These are phyloP conservation scores for Jaenimonas drosophilae DNA, from an alignment of 208 protist species.

Conservation along the genomic window DNA sequence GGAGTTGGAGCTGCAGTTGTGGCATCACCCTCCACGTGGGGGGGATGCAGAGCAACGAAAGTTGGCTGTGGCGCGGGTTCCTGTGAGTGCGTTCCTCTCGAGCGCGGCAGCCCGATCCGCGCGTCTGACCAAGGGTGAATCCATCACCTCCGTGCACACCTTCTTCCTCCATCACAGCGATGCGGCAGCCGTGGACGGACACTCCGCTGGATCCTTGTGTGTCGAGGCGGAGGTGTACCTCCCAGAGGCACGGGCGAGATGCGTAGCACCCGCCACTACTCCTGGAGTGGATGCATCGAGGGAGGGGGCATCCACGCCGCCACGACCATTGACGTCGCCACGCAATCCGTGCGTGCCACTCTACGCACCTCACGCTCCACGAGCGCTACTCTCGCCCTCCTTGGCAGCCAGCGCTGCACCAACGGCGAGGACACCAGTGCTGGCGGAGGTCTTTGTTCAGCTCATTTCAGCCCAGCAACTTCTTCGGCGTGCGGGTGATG, in stretches of 20 bases:
- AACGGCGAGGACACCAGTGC: not conserved
- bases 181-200: not conserved
- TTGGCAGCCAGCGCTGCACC: not conserved
- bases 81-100: conserved; percentile 17
- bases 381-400: not conserved
- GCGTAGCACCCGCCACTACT: not conserved
- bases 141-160: conserved; percentile 5
- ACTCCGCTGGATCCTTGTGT: conserved; percentile 7
- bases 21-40: conserved; percentile 4
- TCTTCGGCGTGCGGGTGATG: not conserved
- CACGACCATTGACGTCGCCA: not conserved
- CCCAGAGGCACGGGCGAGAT: not conserved
- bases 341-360: conserved; percentile 2
- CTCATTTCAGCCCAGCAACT: not conserved
- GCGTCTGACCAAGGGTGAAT: no score
- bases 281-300: no score
- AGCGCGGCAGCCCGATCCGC: not conserved
- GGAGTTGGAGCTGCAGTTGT: conserved; percentile 16
- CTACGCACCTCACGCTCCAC: not conserved
- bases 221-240: conserved; percentile 6
- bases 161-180: not conserved
- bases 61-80: conserved; percentile 19
- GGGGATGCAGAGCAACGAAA: conserved; percentile 7
- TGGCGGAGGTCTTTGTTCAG: not conserved
- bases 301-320: no score